These are phyloP conservation scores for Sungouiozyma intestinalis DNA, from an alignment of 805 yeast species.

Conservation along the genomic window DNA sequence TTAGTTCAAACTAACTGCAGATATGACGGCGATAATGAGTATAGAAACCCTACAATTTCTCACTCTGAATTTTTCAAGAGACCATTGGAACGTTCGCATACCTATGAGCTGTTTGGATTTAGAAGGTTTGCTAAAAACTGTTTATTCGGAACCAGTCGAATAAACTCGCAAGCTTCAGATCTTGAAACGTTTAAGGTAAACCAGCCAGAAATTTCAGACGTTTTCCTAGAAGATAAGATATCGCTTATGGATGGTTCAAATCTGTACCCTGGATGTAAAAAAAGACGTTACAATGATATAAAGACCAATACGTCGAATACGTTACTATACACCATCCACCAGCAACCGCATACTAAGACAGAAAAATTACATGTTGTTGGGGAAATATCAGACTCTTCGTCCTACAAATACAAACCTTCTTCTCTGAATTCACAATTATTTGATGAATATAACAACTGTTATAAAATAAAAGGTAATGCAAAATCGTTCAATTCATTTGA, in stretches of 20 bases:
- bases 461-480: not conserved
- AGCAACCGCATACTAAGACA: constrained; percentile 2
- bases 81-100: not conserved
- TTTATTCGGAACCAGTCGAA: constrained; percentile 6
- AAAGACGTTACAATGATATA: not conserved
- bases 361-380: constrained; percentile 3
- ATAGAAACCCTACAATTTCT: not conserved
- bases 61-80: not conserved
- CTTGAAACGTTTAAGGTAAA: not conserved
- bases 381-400: constrained; percentile 2
- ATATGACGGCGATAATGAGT: not conserved
- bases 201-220: not conserved
- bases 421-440: not conserved
- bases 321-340: not conserved
- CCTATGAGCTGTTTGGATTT: constrained; percentile 20
- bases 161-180: not conserved
- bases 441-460: not conserved
- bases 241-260: not conserved
- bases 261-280: not conserved
- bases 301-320: not conserved
- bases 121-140: constrained; percentile 21
- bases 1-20: not conserved
- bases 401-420: not conserved
- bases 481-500: not conserved
- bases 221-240: not conserved